phyloP scores from a whole-genome alignment of 495 filamentous ascomycete genomes.

The Penicillium alfredii region DNA sequence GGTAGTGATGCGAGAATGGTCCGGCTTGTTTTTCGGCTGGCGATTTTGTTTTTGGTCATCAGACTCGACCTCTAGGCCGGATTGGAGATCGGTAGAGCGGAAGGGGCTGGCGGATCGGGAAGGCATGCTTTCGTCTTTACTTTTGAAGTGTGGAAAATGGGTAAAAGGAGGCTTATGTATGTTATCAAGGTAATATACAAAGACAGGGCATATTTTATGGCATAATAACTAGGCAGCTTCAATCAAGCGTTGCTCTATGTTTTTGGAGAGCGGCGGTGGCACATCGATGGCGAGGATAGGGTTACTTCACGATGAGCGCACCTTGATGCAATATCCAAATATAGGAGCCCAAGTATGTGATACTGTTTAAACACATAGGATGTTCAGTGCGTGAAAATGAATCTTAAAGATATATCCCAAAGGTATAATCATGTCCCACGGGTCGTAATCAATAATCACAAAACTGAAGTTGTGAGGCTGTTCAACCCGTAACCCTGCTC shows the following conservation, averaged over 20 bases:
- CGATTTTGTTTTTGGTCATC: constrained; percentile 7
- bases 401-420: no score
- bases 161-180: neutral
- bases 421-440: no score
- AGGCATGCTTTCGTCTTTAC: constrained; percentile 3
- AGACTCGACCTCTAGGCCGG: constrained; percentile 4
- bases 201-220: no score
- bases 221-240: neutral
- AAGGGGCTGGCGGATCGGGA: constrained; percentile 12
- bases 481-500: no score
- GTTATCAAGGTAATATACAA: neutral
- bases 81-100: constrained; percentile 7
- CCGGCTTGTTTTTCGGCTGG: constrained; percentile 2
- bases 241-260: neutral
- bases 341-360: neutral
- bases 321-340: constrained; percentile 9
- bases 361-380: no score
- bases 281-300: neutral
- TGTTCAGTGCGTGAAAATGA: no score
- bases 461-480: no score
- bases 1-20: constrained; percentile 14
- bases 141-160: neutral
- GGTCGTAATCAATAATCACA: no score
- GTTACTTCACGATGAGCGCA: constrained; percentile 15
- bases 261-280: neutral